These are phyloP conservation scores for Lentinula edodes DNA, from an alignment of 768 basidiomycete species.

Conservation along the genomic window DNA sequence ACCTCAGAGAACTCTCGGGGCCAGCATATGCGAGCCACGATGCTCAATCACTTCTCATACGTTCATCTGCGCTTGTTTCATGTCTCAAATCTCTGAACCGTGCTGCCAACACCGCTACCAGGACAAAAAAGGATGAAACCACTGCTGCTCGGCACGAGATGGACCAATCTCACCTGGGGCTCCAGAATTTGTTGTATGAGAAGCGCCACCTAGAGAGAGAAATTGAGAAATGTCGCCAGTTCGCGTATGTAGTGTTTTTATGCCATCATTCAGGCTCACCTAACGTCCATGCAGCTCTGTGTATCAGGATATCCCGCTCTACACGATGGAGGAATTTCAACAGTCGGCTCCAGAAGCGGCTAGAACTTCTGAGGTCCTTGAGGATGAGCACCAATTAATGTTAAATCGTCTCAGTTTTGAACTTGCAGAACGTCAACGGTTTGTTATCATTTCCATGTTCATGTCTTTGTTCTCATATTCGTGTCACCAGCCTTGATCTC, in stretches of 20 bases:
- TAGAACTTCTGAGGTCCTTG: slow-evolving; percentile 52
- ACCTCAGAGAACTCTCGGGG: slow-evolving; percentile 59
- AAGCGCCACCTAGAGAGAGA: slow-evolving; percentile 86
- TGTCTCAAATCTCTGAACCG: slow-evolving; percentile 79
- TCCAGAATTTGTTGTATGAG: slow-evolving; percentile 86
- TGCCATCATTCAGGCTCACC: not conserved
- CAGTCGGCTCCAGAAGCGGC: slow-evolving; percentile 65
- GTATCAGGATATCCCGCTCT: slow-evolving; percentile 81
- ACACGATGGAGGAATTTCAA: slow-evolving; percentile 63
- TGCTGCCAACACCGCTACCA: slow-evolving; percentile 63
- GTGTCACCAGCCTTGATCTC: slow-evolving; percentile 56
- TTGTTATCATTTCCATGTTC: slow-evolving; percentile 16
- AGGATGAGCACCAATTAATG: slow-evolving; percentile 80
- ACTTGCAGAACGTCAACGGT: slow-evolving; percentile 86
- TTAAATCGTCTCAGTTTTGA: slow-evolving; percentile 84
- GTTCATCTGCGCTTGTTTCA: slow-evolving; percentile 71
- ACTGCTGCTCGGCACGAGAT: slow-evolving; percentile 81
- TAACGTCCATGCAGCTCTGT: slow-evolving; percentile 52
- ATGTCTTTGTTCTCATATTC: slow-evolving; percentile 7
- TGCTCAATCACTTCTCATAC: slow-evolving; percentile 48
- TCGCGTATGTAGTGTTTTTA: slow-evolving; percentile 54
- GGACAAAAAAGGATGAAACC: slow-evolving; percentile 60
- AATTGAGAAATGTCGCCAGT: slow-evolving; percentile 90
- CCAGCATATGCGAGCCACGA: slow-evolving; percentile 38
- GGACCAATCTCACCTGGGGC: slow-evolving; percentile 83